Base-by-base conservation (phyloP, 2,329 filamentous ascomycete species). In the Metarhizium album region DNA sequence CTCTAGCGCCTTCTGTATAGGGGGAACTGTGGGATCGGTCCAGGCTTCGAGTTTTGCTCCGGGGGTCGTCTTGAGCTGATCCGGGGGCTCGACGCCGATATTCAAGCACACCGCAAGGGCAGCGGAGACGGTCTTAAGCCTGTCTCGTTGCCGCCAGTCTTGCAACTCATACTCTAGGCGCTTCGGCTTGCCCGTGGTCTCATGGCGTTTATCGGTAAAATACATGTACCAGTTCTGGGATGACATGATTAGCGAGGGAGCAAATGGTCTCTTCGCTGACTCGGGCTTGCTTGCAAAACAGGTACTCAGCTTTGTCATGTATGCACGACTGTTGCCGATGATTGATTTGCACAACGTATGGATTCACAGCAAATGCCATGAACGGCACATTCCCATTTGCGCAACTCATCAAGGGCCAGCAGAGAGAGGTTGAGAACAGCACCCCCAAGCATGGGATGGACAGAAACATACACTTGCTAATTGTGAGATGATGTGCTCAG, bases 201-300 rank as follows among this genome's bases (percentile, higher is more conserved):
- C 93, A 69, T 98, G 93, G 49, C 91, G 85, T 69, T 97, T 97
- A 69, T 98, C 93, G 56, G 91, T 96, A 68, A 87, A 98, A 70
- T 98, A 98, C 91, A 97, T 97, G 74, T 95, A 97, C 82, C 95
- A 98, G 58, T 89, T 94, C 86, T 95, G 68, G 27, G 40, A 47
- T 13, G 27, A 27, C 46, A 52, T 45, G 22, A 42, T 52, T 42
- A 52, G 52, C 46, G 47, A 35, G 22, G 14, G 42, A 8, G n/a
- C 33, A 24, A 31, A 24, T 22, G 7, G 4, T 24, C n/a, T 40
- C 18, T 40, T 20, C 7, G 37, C 37, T 3, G 16, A 40, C 11
- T 11, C 11, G 16, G 4, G 4, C 11, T 35, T 35, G n/a, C n/a
- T 40, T 40, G 37, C 37, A 11, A 16, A 9, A 20, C 37, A 22